Conservation (phyloP, 2,329 filamentous ascomycete species). For the Leptographium procerum region DNA sequence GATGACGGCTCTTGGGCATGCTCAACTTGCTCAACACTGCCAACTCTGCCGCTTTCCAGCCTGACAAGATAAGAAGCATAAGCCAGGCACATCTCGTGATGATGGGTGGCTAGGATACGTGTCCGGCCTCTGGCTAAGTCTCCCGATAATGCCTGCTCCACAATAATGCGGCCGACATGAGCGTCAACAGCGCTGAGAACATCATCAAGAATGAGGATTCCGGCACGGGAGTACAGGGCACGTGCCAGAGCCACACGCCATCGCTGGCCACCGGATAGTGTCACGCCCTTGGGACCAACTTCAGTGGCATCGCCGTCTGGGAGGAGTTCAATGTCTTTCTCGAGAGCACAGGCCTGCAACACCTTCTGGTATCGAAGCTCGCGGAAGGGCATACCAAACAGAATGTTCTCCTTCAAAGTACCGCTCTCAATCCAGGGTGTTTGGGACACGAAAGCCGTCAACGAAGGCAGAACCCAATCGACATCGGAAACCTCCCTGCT, state of each 20-base stretch:
- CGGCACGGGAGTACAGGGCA: conserved; percentile 31
- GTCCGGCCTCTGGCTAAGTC: conserved; percentile 42
- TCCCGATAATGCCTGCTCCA: conserved; percentile 36
- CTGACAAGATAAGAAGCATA: conserved; percentile 19
- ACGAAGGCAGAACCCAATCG: conserved; percentile 24
- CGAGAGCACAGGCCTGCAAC: conserved; percentile 31
- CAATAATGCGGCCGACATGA: conserved; percentile 35
- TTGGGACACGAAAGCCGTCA: conserved; percentile 34
- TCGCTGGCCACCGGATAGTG: conserved; percentile 33
- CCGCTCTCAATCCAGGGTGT: conserved; percentile 36
- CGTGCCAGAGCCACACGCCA: conserved; percentile 33
- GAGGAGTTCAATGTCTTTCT: conserved; percentile 30
- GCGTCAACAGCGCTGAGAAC: conserved; percentile 38
- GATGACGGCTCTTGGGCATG: not conserved
- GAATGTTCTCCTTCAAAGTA: conserved; percentile 32
- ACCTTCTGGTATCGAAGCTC: conserved; percentile 31
- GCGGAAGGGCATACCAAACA: conserved; percentile 29
- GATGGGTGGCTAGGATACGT: conserved; percentile 52
- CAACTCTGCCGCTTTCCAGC: conserved; percentile 18
- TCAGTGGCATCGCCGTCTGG: conserved; percentile 30
- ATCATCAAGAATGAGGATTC: conserved; percentile 35
- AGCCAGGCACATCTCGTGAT: conserved; percentile 21
- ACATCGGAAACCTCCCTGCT: conserved; percentile 13
- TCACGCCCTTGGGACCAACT: conserved; percentile 30
- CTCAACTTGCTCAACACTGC: conserved; percentile 14